Percentiles rank a stretch among this genome's conserved stretches.
Conservation (phyloP, 331 rosid species). For the Quercus phellos region DNA sequence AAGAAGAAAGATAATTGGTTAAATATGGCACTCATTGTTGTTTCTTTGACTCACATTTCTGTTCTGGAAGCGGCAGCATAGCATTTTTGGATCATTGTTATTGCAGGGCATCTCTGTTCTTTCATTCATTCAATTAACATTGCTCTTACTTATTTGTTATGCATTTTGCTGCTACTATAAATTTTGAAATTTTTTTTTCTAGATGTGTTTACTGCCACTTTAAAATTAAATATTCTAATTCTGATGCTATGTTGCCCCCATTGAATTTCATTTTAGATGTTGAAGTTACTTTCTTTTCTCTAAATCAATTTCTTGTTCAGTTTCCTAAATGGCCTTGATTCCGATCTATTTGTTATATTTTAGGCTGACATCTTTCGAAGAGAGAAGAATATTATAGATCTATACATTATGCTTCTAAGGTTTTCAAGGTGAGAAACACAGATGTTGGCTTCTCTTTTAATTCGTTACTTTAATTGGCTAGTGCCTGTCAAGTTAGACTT, state of each 20-base stretch:
- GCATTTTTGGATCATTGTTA: no score
- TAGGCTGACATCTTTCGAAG: conserved; percentile 92
- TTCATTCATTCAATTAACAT: no score
- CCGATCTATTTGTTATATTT: conserved; percentile 27
- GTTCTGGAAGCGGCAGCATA: no score
- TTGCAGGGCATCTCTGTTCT: no score
- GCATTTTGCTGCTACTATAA: background rate
- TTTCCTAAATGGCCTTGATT: conserved; percentile 11
- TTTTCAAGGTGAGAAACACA: conserved; percentile 70
- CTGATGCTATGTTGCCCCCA: background rate
- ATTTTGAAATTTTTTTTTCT: background rate
- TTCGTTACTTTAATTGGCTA: background rate
- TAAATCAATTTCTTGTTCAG: conserved; percentile 8
- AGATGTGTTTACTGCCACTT: background rate
- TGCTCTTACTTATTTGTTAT: no score
- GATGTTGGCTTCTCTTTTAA: background rate
- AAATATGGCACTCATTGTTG: no score
- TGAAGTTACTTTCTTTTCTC: background rate
- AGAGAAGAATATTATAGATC: conserved; percentile 82
- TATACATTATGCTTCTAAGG: conserved; percentile 87
- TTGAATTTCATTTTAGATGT: conserved; percentile 3
- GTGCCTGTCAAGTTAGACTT: background rate
- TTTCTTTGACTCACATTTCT: no score
- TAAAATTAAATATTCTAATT: background rate
- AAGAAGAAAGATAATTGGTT: no score